Evolutionary conservation across 345 rosid genomes (phyloP).

Genomic region (Melastoma malabathricum): DNA sequence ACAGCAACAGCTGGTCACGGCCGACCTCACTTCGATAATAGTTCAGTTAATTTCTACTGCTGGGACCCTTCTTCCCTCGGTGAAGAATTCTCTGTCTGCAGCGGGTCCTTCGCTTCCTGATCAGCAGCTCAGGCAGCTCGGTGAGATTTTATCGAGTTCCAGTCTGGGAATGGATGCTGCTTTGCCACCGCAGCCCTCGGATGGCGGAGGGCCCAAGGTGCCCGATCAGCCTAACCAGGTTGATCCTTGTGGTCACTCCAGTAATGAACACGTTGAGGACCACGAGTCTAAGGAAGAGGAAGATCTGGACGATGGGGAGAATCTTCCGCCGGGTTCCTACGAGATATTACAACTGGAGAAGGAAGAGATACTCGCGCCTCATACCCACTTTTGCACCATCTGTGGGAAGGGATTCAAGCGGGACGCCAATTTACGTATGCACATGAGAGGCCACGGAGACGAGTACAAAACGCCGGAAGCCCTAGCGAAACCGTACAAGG

Average conservation of each 20-base stretch:
- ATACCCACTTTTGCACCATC: slow-evolving; percentile 86
- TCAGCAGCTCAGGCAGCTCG: slow-evolving; percentile 40
- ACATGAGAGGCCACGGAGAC: slow-evolving; percentile 98
- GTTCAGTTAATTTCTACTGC: slow-evolving; percentile 91
- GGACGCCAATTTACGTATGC: slow-evolving; percentile 94
- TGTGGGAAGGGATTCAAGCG: slow-evolving; percentile 99
- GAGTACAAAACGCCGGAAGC: slow-evolving; percentile 94
- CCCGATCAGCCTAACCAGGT: slow-evolving; percentile 27
- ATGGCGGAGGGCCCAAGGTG: slow-evolving; percentile 18
- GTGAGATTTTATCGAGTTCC: slow-evolving; percentile 35
- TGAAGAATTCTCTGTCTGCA: slow-evolving; percentile 43
- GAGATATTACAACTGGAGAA: slow-evolving; percentile 89
- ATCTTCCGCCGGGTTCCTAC: slow-evolving; percentile 83
- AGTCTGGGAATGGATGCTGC: slow-evolving; percentile 19
- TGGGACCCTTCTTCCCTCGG: slow-evolving; percentile 88
- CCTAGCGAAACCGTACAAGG: slow-evolving; percentile 79
- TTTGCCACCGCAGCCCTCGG: too few species aligned
- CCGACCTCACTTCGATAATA: slow-evolving; percentile 85
- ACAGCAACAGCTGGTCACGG: slow-evolving; percentile 67
- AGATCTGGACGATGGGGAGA: slow-evolving; percentile 85
- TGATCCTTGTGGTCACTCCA: slow-evolving; percentile 17
- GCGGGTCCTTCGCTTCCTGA: slow-evolving; percentile 17
- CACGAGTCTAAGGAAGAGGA: slow-evolving; percentile 86
- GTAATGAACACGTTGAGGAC: slow-evolving; percentile 38
- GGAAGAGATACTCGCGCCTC: slow-evolving; percentile 97